Evolutionary conservation across 176 grass and related monocot genomes (phyloP), one percentile per base, ranked within the genome.

Genomic region (Triticum dicoccoides): DNA sequence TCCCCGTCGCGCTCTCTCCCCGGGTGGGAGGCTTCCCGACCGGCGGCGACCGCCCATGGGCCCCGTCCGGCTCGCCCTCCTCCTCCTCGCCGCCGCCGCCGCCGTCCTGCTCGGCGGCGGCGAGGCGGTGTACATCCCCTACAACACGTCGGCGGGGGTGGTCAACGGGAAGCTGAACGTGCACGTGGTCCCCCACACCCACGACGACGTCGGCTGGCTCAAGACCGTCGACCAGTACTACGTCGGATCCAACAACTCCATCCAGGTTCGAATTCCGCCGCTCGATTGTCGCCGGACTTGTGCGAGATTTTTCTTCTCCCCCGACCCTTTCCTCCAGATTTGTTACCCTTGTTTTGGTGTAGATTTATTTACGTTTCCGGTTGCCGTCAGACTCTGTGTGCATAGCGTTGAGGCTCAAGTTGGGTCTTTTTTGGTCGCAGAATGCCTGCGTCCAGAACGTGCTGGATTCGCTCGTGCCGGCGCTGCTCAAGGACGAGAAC

Each of bases 141-240:
- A 98, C 91, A 98, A 98, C 89, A 98, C 96, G 78, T 92, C 93
- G 44, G 91, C 85, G 39, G 80, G 89, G 38, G 90, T 92, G 78
- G 88, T 92, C 35, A 5, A 61, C 5, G 93, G 79, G 32, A 95
- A 95, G 93, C 90, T 95, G 37, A 95, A 95, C 70, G 93, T 95
- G 29, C 93, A 95, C 85, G 73, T 95, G 49, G 93, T 95, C 21
- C 77, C 93, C 11, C 93, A 95, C 87, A 95, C 81, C 56, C 93
- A 95, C 90, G 93, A 95, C 80, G 93, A 95, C 84, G 92, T 95
- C 59, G 92, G 92, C 2, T 95, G 92, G 92, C 92, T 95, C 82
- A 95, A 95, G 90, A 95, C 92, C 45, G 77, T 95, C n/a, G 92
- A 95, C 65, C 92, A 95, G 89, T 95, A 95, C 87, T 95, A 92